Conservation (phyloP, 2,329 filamentous ascomycete species). For the Lecanosticta acicola region DNA sequence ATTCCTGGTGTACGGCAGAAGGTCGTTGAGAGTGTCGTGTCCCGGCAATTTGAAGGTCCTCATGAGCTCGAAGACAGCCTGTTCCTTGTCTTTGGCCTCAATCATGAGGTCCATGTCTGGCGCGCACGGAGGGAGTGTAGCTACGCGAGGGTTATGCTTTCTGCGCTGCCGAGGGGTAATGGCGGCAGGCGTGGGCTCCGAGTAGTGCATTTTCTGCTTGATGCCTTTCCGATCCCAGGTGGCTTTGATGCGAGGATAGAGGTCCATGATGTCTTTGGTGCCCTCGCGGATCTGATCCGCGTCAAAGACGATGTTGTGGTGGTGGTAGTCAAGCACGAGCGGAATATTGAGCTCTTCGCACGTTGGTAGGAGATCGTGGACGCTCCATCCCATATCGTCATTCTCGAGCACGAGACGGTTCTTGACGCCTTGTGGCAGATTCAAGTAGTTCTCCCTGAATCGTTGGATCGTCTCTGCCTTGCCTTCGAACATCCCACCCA, state of each 20-base stretch:
- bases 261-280: conserved; percentile 68
- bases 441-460: conserved; percentile 69
- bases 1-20: conserved; percentile 68
- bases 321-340: conserved; percentile 85
- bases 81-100: conserved; percentile 96
- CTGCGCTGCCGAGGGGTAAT: conserved; percentile 71
- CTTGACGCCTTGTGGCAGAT: conserved; percentile 64
- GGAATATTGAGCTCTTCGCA: conserved; percentile 95
- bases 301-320: conserved; percentile 92
- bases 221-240: conserved; percentile 84
- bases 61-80: conserved; percentile 94
- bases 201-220: conserved; percentile 95
- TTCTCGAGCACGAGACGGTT: conserved; percentile 84
- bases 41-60: conserved; percentile 78
- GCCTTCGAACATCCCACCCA: conserved; percentile 86
- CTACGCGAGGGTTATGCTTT: conserved; percentile 78
- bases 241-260: conserved; percentile 71
- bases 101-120: conserved; percentile 95
- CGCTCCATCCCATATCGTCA: conserved; percentile 87
- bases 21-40: conserved; percentile 66
- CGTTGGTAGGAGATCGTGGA: conserved; percentile 81
- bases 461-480: conserved; percentile 72
- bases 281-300: conserved; percentile 68
- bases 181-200: conserved; percentile 69
- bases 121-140: conserved; percentile 73